Conservation (phyloP, 1,284 basidiomycete genomes). For the Ustilago cynodontis region DNA sequence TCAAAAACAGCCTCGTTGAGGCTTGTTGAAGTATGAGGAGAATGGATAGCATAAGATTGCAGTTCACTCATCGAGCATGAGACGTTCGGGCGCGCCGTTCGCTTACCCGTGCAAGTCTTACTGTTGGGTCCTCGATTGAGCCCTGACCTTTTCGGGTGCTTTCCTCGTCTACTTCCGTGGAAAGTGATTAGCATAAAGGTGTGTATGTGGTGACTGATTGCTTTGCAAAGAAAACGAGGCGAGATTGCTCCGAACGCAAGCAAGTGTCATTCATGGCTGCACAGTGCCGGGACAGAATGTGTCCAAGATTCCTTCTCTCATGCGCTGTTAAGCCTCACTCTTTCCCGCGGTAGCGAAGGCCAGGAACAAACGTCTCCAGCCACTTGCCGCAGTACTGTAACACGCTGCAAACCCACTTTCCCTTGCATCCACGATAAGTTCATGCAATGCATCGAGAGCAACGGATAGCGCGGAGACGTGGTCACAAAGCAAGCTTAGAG, state of each 20-base stretch:
- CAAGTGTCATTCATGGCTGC: not conserved
- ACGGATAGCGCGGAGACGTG: not conserved
- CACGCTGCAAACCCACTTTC: not conserved
- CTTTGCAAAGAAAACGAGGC: slow-evolving; percentile 5
- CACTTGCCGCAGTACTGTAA: not conserved
- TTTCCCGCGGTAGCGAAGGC: not conserved
- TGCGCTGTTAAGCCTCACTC: not conserved
- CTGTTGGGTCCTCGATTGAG: not conserved
- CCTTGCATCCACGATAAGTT: not conserved
- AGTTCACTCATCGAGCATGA: slow-evolving; percentile 15
- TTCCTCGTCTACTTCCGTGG: not conserved
- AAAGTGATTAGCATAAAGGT: not conserved
- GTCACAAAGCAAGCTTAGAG: not conserved
- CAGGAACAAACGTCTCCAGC: not conserved
- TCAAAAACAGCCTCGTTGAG: not conserved
- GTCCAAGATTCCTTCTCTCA: no score
- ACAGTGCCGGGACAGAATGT: not conserved
- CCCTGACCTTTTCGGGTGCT: not conserved
- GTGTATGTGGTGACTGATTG: not conserved
- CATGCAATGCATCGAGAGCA: slow-evolving; percentile 4
- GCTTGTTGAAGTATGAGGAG: no score
- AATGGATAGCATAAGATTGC: not conserved
- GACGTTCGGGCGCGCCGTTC: slow-evolving; percentile 1
- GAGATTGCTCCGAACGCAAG: not conserved
- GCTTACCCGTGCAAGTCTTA: slow-evolving; percentile 8